A percentile compares a stretch with the other conserved stretches of the same genome.
Evolutionary conservation across 495 filamentous ascomycete species (phyloP).

Genomic region (Annulohypoxylon bovei): DNA sequence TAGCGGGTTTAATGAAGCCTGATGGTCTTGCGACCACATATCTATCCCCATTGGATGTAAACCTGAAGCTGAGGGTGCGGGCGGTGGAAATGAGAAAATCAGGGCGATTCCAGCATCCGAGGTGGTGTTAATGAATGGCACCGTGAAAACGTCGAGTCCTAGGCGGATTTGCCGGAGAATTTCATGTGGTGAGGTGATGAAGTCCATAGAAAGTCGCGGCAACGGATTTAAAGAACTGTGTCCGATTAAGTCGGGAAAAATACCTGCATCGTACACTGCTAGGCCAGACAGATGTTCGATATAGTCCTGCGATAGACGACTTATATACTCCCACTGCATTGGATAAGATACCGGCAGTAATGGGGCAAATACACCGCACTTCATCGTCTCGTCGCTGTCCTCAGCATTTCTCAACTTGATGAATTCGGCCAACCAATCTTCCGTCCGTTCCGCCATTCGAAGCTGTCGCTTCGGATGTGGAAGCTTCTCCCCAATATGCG

Average conservation of each 20-base stretch:
- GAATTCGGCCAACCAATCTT: slow-evolving; percentile 73
- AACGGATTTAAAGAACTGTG: slow-evolving; percentile 62
- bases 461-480: slow-evolving; percentile 75
- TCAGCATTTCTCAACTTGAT: slow-evolving; percentile 53
- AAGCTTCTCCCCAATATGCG: slow-evolving; percentile 38
- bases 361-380: slow-evolving; percentile 75
- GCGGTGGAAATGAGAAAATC: slow-evolving; percentile 76
- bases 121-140: slow-evolving; percentile 74
- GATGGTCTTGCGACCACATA: slow-evolving; percentile 71
- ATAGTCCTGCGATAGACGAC: slow-evolving; percentile 66
- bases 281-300: slow-evolving; percentile 72
- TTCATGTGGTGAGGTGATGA: slow-evolving; percentile 74
- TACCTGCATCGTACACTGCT: slow-evolving; percentile 78
- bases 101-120: slow-evolving; percentile 91
- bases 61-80: neutral
- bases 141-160: slow-evolving; percentile 81
- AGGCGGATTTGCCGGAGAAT: slow-evolving; percentile 75
- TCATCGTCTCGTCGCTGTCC: slow-evolving; percentile 44
- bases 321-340: slow-evolving; percentile 79
- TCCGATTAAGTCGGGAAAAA: slow-evolving; percentile 71
- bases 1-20: slow-evolving; percentile 68
- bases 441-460: slow-evolving; percentile 88
- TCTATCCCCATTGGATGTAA: slow-evolving; percentile 73
- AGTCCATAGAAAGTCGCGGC: slow-evolving; percentile 77
- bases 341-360: slow-evolving; percentile 78